Percentiles rank a stretch among this genome's conserved stretches.
Conservation (phyloP, 2,329 filamentous ascomycete species). For the Colletotrichum musae region DNA sequence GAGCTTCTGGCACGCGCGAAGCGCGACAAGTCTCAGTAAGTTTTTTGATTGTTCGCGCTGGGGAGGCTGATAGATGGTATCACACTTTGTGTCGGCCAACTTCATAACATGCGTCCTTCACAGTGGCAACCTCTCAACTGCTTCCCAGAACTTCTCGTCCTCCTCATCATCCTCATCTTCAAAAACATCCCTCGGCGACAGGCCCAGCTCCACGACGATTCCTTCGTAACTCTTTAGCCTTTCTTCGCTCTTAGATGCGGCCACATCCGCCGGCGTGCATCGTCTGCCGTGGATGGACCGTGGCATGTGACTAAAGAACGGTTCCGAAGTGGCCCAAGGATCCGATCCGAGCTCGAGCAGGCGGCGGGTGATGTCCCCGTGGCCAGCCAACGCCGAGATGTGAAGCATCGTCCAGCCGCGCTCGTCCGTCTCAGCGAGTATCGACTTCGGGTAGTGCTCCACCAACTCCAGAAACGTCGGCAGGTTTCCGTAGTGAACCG, state of each 20-base stretch:
- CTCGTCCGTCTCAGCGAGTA: neutral
- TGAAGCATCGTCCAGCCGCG: slow-evolving; percentile 17
- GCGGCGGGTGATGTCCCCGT: slow-evolving; percentile 1
- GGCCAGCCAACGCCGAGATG: neutral
- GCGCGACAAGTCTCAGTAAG: no score
- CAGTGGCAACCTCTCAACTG: no score
- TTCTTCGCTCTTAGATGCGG: neutral
- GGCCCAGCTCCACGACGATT: neutral
- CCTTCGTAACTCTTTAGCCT: neutral
- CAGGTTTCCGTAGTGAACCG: neutral
- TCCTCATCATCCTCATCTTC: no score
- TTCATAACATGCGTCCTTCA: no score
- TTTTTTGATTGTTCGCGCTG: no score
- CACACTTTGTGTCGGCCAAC: no score
- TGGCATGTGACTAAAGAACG: slow-evolving; percentile 1
- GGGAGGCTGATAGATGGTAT: no score
- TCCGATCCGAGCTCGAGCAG: neutral
- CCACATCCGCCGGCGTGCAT: slow-evolving; percentile 8
- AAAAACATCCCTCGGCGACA: no score
- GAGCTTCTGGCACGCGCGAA: no score
- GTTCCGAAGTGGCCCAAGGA: neutral
- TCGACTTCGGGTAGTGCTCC: neutral
- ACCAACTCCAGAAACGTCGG: neutral
- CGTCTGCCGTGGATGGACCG: neutral
- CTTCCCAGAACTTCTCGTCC: no score